phyloP scores from a whole-genome alignment of 257 asterid species.

The Echium plantagineum region DNA sequence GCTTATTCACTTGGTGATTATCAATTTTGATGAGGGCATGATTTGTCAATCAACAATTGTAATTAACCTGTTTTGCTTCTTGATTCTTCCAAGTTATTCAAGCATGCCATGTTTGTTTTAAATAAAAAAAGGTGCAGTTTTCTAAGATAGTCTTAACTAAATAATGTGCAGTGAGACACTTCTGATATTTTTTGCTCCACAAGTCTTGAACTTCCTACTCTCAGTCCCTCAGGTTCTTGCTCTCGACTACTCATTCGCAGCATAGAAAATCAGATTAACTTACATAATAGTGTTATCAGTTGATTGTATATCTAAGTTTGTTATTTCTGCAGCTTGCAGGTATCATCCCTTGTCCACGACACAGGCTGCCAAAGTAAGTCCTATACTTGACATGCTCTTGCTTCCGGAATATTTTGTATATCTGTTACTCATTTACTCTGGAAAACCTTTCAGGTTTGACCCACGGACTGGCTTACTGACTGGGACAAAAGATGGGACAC shows the following conservation, averaged over 20 bases:
- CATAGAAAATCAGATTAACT: too few species aligned
- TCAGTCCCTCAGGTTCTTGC: slow-evolving; percentile 74
- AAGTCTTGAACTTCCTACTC: slow-evolving; percentile 78
- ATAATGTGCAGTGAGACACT: slow-evolving; percentile 68
- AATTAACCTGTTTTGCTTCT: too few species aligned
- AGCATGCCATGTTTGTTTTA: too few species aligned
- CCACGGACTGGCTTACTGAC: slow-evolving; percentile 69
- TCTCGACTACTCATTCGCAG: slow-evolving; percentile 11
- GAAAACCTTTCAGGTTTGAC: slow-evolving; percentile 46
- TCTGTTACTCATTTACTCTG: not conserved
- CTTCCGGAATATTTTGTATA: not conserved
- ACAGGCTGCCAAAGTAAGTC: slow-evolving; percentile 69
- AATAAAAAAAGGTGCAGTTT: not conserved
- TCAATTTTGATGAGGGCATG: too few species aligned
- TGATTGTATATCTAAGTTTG: not conserved
- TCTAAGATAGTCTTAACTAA: not conserved
- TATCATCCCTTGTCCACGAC: slow-evolving; percentile 77
- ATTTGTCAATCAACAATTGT: too few species aligned
- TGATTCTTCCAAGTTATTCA: too few species aligned
- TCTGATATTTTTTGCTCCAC: slow-evolving; percentile 78
- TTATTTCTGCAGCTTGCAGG: slow-evolving; percentile 55
- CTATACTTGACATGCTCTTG: slow-evolving; percentile 1
- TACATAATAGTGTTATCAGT: too few species aligned
- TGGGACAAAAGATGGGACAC: slow-evolving; percentile 82
- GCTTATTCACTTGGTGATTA: too few species aligned